These are phyloP conservation scores for Macrophomina tecta DNA, from an alignment of 2,329 filamentous ascomycete genomes.

Conservation along the genomic window DNA sequence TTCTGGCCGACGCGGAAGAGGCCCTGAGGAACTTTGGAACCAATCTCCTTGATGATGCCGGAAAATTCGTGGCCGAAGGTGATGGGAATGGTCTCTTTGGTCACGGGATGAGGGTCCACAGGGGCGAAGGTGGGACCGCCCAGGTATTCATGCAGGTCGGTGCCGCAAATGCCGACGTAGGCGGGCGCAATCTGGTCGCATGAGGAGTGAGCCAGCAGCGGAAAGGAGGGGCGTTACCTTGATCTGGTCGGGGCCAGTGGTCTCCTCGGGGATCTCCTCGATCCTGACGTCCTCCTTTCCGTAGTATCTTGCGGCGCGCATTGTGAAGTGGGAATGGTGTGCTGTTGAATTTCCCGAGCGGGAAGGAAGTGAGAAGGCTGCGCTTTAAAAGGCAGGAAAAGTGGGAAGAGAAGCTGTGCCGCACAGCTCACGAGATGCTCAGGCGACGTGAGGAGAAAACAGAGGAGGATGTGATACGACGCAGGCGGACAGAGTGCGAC, in stretches of 20 bases:
- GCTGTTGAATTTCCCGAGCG: not conserved
- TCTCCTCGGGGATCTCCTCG: slow-evolving; percentile 57
- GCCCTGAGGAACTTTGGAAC: slow-evolving; percentile 50
- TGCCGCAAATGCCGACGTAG: slow-evolving; percentile 61
- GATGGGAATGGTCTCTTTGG: slow-evolving; percentile 62
- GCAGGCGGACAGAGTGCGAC: not conserved
- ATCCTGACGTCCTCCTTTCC: slow-evolving; percentile 62
- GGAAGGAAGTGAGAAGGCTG: not conserved
- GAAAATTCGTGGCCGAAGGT: slow-evolving; percentile 71
- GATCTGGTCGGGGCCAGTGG: slow-evolving; percentile 59
- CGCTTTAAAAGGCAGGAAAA: not conserved
- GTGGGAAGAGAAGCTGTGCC: not conserved
- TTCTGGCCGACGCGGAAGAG: slow-evolving; percentile 59
- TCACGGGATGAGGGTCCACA: slow-evolving; percentile 61
- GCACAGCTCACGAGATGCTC: slow-evolving; percentile 21
- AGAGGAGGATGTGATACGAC: not conserved
- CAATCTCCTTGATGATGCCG: slow-evolving; percentile 65
- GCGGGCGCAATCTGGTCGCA: slow-evolving; percentile 39
- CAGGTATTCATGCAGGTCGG: slow-evolving; percentile 60
- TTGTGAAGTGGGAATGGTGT: not conserved
- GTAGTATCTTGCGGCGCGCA: slow-evolving; percentile 63
- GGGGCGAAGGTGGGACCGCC: slow-evolving; percentile 58
- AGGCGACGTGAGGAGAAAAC: not conserved
- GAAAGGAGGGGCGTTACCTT: slow-evolving; percentile 35
- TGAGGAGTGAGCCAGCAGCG: not conserved